Evolutionary conservation across 106 monocot species (phyloP).

Genomic region (Posidonia australis): DNA sequence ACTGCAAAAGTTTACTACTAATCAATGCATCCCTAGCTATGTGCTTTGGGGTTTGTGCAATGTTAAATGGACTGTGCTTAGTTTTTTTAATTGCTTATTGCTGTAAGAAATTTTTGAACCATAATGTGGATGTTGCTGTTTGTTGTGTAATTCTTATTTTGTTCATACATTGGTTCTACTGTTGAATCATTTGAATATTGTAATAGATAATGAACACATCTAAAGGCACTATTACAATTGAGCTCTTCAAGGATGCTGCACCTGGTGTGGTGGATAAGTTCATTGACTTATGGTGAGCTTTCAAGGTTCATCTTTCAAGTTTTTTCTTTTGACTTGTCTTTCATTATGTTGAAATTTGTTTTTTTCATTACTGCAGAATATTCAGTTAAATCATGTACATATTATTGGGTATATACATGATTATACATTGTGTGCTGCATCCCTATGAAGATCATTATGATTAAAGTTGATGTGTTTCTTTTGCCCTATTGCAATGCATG

Average conservation of each 20-base stretch:
- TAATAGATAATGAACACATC: constrained; percentile 47
- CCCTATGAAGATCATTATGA: too few relatives aligned
- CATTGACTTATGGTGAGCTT: constrained; percentile 44
- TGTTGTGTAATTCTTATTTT: neutral
- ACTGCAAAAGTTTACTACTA: neutral
- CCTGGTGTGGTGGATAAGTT: constrained; percentile 51
- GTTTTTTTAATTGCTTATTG: neutral
- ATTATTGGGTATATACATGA: too few relatives aligned
- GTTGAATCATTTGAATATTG: constrained; percentile 7
- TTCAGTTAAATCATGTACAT: too few relatives aligned
- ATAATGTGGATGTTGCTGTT: too few relatives aligned
- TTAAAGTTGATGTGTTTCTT: too few relatives aligned
- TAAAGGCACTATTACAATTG: constrained; percentile 53
- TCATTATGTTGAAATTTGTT: neutral
- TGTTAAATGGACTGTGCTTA: neutral
- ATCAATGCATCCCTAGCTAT: neutral
- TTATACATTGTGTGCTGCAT: too few relatives aligned
- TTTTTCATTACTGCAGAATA: neutral
- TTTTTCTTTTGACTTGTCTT: too few relatives aligned
- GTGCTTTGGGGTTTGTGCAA: neutral
- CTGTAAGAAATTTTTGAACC: neutral
- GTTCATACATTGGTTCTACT: neutral
- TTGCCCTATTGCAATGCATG: too few relatives aligned
- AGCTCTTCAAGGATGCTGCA: constrained; percentile 47
- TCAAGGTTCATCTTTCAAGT: too few relatives aligned